These are phyloP conservation scores for Ascochyta viciae-villosae DNA, from an alignment of 2,329 filamentous ascomycete genomes.

Conservation along the genomic window DNA sequence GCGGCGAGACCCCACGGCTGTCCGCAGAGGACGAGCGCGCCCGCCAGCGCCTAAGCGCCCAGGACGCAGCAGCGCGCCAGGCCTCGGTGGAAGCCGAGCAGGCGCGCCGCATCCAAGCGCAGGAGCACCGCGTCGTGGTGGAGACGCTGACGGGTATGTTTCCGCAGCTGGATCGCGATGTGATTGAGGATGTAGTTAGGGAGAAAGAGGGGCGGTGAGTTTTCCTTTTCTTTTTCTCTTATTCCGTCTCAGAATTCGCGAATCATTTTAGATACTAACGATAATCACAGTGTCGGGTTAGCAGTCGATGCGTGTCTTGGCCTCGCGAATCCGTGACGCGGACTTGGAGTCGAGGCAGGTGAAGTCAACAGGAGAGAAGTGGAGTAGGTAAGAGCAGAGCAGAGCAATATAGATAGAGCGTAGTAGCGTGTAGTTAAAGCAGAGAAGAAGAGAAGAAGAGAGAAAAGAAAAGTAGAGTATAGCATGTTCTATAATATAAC, in stretches of 20 bases:
- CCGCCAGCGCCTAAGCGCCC: slow-evolving; percentile 64
- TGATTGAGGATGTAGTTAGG: slow-evolving; percentile 96
- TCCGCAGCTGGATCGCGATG: slow-evolving; percentile 88
- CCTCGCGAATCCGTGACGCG: slow-evolving; percentile 46
- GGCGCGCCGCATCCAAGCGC: slow-evolving; percentile 79
- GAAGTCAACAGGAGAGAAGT: too few species aligned
- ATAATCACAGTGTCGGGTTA: slow-evolving; percentile 48
- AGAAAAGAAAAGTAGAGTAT: too few species aligned
- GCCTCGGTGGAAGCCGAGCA: slow-evolving; percentile 90
- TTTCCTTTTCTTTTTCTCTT: slow-evolving; percentile 25
- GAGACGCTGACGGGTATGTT: slow-evolving; percentile 98
- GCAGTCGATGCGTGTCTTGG: slow-evolving; percentile 59
- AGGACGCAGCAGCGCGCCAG: slow-evolving; percentile 88
- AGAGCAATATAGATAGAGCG: too few species aligned
- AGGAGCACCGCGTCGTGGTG: slow-evolving; percentile 89
- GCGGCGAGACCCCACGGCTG: slow-evolving; percentile 17
- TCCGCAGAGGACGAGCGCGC: slow-evolving; percentile 32
- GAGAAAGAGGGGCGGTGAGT: slow-evolving; percentile 92
- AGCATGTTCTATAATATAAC: too few species aligned
- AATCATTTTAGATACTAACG: background rate
- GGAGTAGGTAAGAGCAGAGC: too few species aligned
- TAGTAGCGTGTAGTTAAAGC: too few species aligned
- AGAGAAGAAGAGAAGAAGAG: too few species aligned
- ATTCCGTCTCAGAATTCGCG: background rate
- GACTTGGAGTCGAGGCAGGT: too few species aligned